Base-by-base conservation (phyloP, 129 eudicot genomes). In the Saussurea involucrata region DNA sequence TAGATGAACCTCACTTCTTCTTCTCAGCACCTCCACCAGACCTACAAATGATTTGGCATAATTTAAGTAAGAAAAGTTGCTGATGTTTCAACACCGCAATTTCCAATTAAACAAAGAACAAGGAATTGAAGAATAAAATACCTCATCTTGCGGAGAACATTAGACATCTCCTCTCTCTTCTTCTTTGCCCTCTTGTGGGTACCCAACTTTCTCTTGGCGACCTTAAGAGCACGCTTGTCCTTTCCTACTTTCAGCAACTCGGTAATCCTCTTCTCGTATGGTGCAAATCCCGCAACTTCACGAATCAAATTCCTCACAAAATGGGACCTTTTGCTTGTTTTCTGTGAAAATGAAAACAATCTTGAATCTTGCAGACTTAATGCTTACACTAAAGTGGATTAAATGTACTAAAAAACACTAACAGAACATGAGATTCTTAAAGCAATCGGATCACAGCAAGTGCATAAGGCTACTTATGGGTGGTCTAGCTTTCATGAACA, bases 171-270 rank as follows among this genome's bases (percentile, higher is more conserved):
- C 84, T 91, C 93, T 76, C 97, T 78, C 93, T 91, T 91, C 90
- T 79, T 86, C 87, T 91, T 91, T 69, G 97, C 97, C 71, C 96
- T 90, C 91, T 90, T 88, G 89, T 88, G 96, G 44, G 96, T 90
- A 64, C 96, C 96, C 82, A 88, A 66, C 86, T 90, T 88, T 79
- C 93, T 66, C 81, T 90, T 90, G 6, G 96, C 91, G 0, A 90
- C 88, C 71, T 90, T 90, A 42, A 90, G 74, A 0, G 96, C 96
- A 68, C 93, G 89, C 72, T 90, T 90, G 85, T 90, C 96, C 67
- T 90, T 88, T 15, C 96, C 96, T 53, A 88, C 96, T 68, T 88
- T 88, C 71, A 91, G 83, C 70, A 88, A 84, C 85, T 91, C 97
- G 8, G 93, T 88, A 40, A 88, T 88, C 67, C 97, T 83, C 85